phyloP scores from a whole-genome alignment of 345 rosid genomes.

The Ricinus communis region DNA sequence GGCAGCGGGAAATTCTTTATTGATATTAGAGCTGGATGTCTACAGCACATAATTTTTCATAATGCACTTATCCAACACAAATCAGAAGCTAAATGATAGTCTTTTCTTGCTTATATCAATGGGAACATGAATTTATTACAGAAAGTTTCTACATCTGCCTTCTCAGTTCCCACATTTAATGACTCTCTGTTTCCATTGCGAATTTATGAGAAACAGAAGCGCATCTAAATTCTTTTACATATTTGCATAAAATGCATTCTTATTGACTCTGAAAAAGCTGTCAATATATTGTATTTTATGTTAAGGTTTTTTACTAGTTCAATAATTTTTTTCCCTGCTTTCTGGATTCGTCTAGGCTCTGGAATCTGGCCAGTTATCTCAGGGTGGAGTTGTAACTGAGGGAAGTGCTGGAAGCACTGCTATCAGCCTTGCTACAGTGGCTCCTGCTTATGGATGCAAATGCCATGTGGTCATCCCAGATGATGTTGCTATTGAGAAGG shows the following conservation, averaged over 20 bases:
- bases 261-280: neutral
- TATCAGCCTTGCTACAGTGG: constrained; percentile 90
- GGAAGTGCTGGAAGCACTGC: constrained; percentile 99
- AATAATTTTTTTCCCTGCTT: neutral
- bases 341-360: constrained; percentile 55
- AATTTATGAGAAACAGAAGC: neutral
- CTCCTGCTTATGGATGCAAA: constrained; percentile 87
- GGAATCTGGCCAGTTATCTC: constrained; percentile 62
- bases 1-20: neutral
- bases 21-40: neutral
- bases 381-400: constrained; percentile 80
- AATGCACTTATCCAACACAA: constrained; percentile 7
- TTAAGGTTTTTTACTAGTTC: no score
- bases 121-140: neutral
- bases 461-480: constrained; percentile 97
- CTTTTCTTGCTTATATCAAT: neutral
- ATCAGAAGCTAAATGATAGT: neutral
- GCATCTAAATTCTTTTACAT: no score
- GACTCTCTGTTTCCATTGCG: neutral
- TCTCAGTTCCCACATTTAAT: neutral
- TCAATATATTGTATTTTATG: neutral
- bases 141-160: neutral
- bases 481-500: constrained; percentile 95
- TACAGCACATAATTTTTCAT: neutral
- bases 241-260: neutral